Percentiles rank a stretch among this genome's conserved stretches.
These are phyloP conservation scores for Collybia nuda DNA, from an alignment of 768 basidiomycete species.

Conservation along the genomic window DNA sequence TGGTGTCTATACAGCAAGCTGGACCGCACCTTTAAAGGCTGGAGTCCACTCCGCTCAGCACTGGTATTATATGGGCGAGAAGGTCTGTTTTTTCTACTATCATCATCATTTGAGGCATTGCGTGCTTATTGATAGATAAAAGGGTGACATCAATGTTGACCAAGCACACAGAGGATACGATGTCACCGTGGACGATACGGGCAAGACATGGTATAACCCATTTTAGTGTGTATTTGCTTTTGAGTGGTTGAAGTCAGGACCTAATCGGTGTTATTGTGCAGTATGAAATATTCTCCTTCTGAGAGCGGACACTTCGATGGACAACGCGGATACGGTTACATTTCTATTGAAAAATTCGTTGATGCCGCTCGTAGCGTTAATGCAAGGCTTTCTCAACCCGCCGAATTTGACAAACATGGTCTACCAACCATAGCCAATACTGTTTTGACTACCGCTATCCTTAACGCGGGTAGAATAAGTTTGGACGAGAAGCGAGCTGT, in stretches of 20 bases:
- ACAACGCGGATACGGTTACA: conserved; percentile 88
- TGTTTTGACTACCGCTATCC: conserved; percentile 81
- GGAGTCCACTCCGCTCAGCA: conserved; percentile 91
- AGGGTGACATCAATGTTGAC: conserved; percentile 92
- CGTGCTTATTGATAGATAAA: conserved; percentile 12
- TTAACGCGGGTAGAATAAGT: conserved; percentile 88
- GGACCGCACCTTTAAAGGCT: conserved; percentile 89
- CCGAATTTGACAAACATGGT: conserved; percentile 75
- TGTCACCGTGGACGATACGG: conserved; percentile 80
- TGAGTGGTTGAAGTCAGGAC: conserved; percentile 4
- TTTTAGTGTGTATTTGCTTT: conserved; percentile 66
- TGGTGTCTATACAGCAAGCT: conserved; percentile 90
- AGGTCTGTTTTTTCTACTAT: conserved; percentile 39
- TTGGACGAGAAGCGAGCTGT: conserved; percentile 89
- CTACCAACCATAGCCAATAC: conserved; percentile 90
- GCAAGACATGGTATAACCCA: conserved; percentile 86
- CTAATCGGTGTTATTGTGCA: conserved; percentile 25
- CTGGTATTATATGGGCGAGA: conserved; percentile 96
- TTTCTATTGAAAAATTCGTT: conserved; percentile 91
- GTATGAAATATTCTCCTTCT: conserved; percentile 94
- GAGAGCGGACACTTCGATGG: conserved; percentile 93
- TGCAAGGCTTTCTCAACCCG: conserved; percentile 60
- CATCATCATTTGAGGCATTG: not conserved
- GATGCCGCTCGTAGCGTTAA: conserved; percentile 82
- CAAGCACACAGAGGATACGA: conserved; percentile 95